Evolutionary conservation across 2,329 filamentous ascomycete genomes (phyloP).

Genomic region (Monilinia aucupariae): DNA sequence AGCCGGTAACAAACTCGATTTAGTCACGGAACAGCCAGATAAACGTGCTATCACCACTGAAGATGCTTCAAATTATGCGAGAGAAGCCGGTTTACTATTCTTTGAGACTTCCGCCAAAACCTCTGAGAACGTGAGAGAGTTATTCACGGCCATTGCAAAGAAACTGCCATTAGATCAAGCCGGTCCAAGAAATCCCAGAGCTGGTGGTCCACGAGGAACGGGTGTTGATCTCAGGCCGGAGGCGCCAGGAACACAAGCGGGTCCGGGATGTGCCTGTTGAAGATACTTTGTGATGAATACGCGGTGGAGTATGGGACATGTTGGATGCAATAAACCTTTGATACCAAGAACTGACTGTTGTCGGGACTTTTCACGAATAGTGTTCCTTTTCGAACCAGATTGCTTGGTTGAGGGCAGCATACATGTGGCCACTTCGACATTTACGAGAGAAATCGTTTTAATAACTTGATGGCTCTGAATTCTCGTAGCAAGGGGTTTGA

Average conservation of each 20-base stretch:
- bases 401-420: slow-evolving; percentile 24
- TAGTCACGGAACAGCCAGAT: slow-evolving; percentile 89
- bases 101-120: slow-evolving; percentile 99
- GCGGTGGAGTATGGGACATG: slow-evolving; percentile 24
- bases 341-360: slow-evolving; percentile 20
- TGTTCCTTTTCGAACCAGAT: slow-evolving; percentile 24
- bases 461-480: slow-evolving; percentile 34
- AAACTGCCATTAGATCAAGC: slow-evolving; percentile 95
- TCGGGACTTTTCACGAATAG: slow-evolving; percentile 20
- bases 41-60: slow-evolving; percentile 86
- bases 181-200: slow-evolving; percentile 78
- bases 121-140: slow-evolving; percentile 87
- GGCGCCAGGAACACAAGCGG: slow-evolving; percentile 53
- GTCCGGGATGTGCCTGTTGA: slow-evolving; percentile 60
- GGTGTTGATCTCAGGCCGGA: slow-evolving; percentile 59
- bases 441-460: slow-evolving; percentile 33
- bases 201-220: slow-evolving; percentile 42
- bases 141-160: slow-evolving; percentile 97
- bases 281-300: slow-evolving; percentile 16
- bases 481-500: slow-evolving; percentile 28
- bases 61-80: slow-evolving; percentile 92
- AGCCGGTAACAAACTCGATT: slow-evolving; percentile 94
- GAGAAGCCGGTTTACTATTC: slow-evolving; percentile 89
- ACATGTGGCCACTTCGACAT: slow-evolving; percentile 25
- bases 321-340: slow-evolving; percentile 19